These are phyloP conservation scores for Fusarium verticillioides DNA, from an alignment of 2,329 filamentous ascomycete genomes.

Conservation along the genomic window DNA sequence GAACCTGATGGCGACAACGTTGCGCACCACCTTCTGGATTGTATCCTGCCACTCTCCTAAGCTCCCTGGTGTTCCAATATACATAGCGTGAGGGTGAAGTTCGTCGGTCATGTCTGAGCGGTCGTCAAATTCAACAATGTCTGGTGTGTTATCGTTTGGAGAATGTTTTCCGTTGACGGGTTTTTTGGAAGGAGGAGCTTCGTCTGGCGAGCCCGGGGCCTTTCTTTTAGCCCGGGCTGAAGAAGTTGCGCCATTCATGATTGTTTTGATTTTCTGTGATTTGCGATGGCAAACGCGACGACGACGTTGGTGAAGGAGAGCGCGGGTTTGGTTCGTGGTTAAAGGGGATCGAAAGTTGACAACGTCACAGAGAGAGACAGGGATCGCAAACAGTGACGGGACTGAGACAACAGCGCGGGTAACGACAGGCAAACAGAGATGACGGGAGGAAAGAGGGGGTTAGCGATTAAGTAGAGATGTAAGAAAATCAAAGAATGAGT, in stretches of 20 bases:
- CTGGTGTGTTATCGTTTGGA: conserved; percentile 62
- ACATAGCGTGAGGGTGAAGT: conserved; percentile 50
- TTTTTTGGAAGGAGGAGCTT: conserved; percentile 51
- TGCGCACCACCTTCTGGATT: conserved; percentile 92
- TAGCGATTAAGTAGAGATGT: conserved; percentile 19
- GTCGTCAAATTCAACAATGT: conserved; percentile 54
- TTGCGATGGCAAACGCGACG: conserved; percentile 1
- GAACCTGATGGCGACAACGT: conserved; percentile 98
- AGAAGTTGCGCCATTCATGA: conserved; percentile 58
- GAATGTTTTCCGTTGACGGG: conserved; percentile 60
- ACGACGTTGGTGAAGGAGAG: conserved; percentile 15
- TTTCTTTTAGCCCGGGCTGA: conserved; percentile 64
- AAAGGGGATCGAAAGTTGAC: conserved; percentile 24
- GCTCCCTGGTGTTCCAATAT: conserved; percentile 53
- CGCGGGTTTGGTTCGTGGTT: conserved; percentile 1
- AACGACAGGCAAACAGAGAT: conserved; percentile 45
- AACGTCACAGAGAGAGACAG: conserved; percentile 32
- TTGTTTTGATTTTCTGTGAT: conserved; percentile 21
- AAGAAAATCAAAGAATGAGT: conserved; percentile 12
- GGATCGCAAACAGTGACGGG: conserved; percentile 33
- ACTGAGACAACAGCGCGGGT: conserved; percentile 28
- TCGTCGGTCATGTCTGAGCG: conserved; percentile 57
- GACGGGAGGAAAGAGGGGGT: conserved; percentile 6
- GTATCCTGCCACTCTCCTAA: conserved; percentile 88
- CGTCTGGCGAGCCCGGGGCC: conserved; percentile 56